Conservation (phyloP, 495 filamentous ascomycete genomes). For the Sabuloglossum arenarium region DNA sequence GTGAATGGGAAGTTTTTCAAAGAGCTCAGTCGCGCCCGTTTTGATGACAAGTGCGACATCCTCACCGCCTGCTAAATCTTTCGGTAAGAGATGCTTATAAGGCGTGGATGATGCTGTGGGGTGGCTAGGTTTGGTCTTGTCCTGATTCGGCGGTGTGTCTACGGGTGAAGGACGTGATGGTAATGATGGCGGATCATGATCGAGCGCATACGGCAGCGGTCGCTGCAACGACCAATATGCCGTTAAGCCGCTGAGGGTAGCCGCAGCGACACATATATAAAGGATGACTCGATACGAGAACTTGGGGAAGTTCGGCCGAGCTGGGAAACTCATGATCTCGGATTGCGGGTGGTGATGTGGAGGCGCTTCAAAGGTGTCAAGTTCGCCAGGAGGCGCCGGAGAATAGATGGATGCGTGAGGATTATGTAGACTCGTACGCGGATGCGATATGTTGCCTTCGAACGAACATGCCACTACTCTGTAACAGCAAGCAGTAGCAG, state of each 20-base stretch:
- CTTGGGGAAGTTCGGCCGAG: not conserved
- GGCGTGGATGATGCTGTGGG: not conserved
- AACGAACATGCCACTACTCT: no score
- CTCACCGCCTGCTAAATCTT: not conserved
- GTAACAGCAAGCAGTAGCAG: no score
- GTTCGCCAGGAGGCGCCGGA: no score
- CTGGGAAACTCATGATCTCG: not conserved
- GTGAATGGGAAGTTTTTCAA: conserved; percentile 82
- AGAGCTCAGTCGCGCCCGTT: conserved; percentile 34
- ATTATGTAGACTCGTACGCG: no score
- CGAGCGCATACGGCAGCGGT: not conserved
- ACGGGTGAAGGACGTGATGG: not conserved
- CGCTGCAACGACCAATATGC: not conserved
- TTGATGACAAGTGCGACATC: not conserved
- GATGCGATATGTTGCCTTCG: no score
- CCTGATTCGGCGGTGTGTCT: not conserved
- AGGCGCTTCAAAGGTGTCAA: no score
- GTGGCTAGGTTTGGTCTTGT: not conserved
- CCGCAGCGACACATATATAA: not conserved
- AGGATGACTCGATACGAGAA: not conserved
- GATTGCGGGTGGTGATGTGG: no score
- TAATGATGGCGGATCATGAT: not conserved
- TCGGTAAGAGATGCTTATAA: not conserved
- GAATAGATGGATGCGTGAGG: no score
- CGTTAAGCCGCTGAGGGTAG: not conserved